Evolutionary conservation across 179 eudicot genomes (phyloP), one percentile per base, ranked within the genome.

Genomic region (Sideroxylon spinosum): DNA sequence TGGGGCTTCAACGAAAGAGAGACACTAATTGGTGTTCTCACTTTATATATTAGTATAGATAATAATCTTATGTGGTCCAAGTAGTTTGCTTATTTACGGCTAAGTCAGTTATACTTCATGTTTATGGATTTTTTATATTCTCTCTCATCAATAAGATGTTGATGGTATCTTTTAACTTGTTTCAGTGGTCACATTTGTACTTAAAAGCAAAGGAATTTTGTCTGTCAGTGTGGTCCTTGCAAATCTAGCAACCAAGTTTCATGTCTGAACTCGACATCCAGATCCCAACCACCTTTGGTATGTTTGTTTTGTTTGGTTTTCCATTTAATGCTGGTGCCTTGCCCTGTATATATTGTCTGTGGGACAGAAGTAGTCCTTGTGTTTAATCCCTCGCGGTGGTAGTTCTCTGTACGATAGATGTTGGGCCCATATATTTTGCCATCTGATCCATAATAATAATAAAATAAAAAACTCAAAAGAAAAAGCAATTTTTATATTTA

Each of bases 181-280:
- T 61, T 49, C 78, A 46, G 65, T 60, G 6, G 16, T 70, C 32
- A 32, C 59, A 22, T 20, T 37, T 68, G 22, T 44, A 44, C 13
- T 48, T 23, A 70, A 67, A 49, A 48, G 74, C 19, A 23, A 70
- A 49, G 32, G 74, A 48, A 70, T 13, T 76, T 55, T 68, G 52
- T 50, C 25, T 20, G 32, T 81, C 28, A 25, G 17, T 83, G 48
- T 75, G 57, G 13, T 70, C 55, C 75, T 70, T 29, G 53, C 44
- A 73, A 77, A 66, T 77, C 76, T 37, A 46, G 73, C 73, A 75
- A 52, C 82, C 73, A 76, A 78, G 48, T 81, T 84, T 84, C 86
- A 84, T 84, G 86, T 81, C 86, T 80, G 86, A 81, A 55, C 75
- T 84, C 66, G 84, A 84, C 68, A 28, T 78, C 79, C 86, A 81